These are phyloP conservation scores for Aspergillus funiculosus DNA, from an alignment of 495 filamentous ascomycete genomes.

Conservation along the genomic window DNA sequence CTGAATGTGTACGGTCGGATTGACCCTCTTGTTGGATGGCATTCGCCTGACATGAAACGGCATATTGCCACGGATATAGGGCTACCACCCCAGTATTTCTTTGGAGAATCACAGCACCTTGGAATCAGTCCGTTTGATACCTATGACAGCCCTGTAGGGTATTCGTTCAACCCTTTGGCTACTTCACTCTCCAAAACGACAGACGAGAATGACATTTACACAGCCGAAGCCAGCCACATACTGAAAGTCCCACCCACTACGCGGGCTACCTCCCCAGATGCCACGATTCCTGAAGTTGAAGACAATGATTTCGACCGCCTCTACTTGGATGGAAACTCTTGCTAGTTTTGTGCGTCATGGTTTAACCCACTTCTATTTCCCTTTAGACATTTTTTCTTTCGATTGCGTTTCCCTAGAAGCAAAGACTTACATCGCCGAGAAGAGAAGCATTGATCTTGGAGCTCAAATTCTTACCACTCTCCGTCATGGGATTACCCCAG, in stretches of 20 bases:
- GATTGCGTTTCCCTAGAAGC: background rate
- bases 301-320: constrained; percentile 28
- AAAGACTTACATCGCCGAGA: background rate
- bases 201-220: constrained; percentile 20
- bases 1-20: constrained; percentile 31
- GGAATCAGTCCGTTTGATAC: constrained; percentile 28
- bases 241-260: constrained; percentile 12
- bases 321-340: constrained; percentile 28
- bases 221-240: constrained; percentile 2
- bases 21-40: constrained; percentile 25
- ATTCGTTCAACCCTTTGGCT: constrained; percentile 38
- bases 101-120: constrained; percentile 25
- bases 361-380: background rate
- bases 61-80: constrained; percentile 21
- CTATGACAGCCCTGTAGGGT: constrained; percentile 24
- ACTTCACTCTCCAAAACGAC: constrained; percentile 19
- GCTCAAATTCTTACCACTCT: constrained; percentile 2
- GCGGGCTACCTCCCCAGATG: constrained; percentile 26
- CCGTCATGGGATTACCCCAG: background rate
- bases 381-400: background rate
- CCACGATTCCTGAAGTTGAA: constrained; percentile 31
- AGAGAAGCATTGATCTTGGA: constrained; percentile 4
- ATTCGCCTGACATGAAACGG: constrained; percentile 29
- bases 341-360: constrained; percentile 11
- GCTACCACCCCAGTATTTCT: constrained; percentile 31